phyloP scores from a whole-genome alignment of 164 flowering plant genomes.

The Aristolochia fimbriata region DNA sequence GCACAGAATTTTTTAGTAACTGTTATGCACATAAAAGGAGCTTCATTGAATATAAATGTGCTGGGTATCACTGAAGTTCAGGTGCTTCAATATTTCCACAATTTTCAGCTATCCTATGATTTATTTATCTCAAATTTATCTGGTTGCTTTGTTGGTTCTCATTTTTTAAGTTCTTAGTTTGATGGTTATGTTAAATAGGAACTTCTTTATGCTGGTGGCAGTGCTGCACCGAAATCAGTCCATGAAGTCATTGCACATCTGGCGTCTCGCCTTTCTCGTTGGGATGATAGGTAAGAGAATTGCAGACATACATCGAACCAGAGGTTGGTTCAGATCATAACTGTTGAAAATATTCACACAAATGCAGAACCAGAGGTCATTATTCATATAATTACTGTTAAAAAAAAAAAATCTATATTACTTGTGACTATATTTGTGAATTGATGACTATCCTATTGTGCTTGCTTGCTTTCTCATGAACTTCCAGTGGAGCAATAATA shows the following conservation, averaged over 20 bases:
- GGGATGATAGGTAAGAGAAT: slow-evolving; percentile 83
- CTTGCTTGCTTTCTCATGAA: no score
- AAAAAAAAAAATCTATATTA: no score
- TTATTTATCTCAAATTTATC: not conserved
- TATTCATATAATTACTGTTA: no score
- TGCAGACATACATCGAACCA: not conserved
- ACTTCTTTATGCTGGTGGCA: slow-evolving; percentile 65
- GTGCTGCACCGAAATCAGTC: slow-evolving; percentile 57
- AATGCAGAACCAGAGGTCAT: no score
- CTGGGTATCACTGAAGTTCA: slow-evolving; percentile 90
- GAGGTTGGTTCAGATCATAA: no score
- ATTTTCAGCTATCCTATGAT: not conserved
- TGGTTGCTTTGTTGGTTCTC: not conserved
- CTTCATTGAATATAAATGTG: slow-evolving; percentile 52
- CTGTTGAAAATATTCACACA: no score
- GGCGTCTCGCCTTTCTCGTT: slow-evolving; percentile 71
- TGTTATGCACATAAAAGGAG: slow-evolving; percentile 69
- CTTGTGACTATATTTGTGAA: no score
- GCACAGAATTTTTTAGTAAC: slow-evolving; percentile 81
- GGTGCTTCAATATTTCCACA: slow-evolving; percentile 25
- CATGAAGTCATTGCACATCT: slow-evolving; percentile 85
- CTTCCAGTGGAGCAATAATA: no score
- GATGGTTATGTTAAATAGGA: slow-evolving; percentile 36
- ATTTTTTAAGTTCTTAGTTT: slow-evolving; percentile 7
- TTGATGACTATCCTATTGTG: no score